Percentiles rank a stretch among this genome's conserved stretches.
Conservation (phyloP, 192 early-diverging fungal genomes). For the Coemansia sp. region DNA sequence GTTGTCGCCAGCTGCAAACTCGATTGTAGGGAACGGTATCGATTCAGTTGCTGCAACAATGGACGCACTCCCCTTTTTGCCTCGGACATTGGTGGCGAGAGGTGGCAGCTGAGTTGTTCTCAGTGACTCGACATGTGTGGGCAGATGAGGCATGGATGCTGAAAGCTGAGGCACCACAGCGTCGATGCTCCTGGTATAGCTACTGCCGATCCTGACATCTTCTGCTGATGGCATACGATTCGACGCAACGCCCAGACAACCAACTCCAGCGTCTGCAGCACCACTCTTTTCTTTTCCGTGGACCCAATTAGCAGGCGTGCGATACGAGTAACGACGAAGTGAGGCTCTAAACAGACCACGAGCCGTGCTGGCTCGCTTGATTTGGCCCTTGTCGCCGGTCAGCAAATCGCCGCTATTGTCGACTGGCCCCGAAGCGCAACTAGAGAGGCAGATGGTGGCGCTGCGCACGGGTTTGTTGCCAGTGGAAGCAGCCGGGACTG, state of each 20-base stretch:
- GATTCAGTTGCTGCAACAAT: background rate
- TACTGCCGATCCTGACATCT: background rate
- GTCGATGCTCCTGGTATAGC: conserved; percentile 3
- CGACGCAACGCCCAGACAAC: background rate
- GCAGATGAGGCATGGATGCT: conserved; percentile 27
- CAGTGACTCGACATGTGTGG: background rate
- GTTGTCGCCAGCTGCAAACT: background rate
- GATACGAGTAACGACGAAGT: conserved; percentile 11
- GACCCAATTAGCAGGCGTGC: background rate
- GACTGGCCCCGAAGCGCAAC: background rate
- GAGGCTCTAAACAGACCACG: conserved; percentile 8
- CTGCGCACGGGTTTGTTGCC: conserved; percentile 10
- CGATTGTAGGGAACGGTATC: background rate
- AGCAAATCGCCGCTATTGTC: background rate
- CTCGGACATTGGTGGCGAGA: background rate
- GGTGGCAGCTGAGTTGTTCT: background rate
- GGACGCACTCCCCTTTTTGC: too few species aligned
- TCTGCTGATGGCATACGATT: conserved; percentile 13
- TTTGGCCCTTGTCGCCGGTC: background rate
- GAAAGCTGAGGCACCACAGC: conserved; percentile 15
- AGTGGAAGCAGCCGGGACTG: background rate
- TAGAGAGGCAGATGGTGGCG: conserved; percentile 19
- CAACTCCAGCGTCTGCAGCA: background rate
- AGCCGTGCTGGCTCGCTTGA: background rate
- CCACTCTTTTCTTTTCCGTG: background rate